Evolutionary conservation across 306 rosid genomes (phyloP), one percentile per base, ranked within the genome.

Genomic region (Dryas drummondii): DNA sequence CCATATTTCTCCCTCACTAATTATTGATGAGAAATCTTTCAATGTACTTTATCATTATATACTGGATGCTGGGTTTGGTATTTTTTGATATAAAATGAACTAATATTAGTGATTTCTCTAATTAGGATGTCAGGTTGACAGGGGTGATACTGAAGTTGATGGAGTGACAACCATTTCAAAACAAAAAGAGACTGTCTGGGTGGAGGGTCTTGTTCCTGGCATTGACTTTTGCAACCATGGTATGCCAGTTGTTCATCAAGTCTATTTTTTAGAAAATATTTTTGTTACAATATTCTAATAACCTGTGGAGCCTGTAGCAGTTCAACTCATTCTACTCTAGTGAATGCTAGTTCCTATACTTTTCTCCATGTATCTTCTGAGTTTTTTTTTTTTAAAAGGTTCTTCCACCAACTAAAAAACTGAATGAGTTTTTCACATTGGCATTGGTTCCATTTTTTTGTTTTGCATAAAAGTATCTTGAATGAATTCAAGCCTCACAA

Each of bases 171-270:
- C 79, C 74, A 75, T 37, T 50, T 68, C 87, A 40, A 51, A 54
- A 3, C 82, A 83, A 78, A 86, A 75, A 72, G 93, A 83, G 75
- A 87, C 85, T 71, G 85, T 94, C 60, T 94, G 96, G 91, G 99
- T 92, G 76, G 97, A 94, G 88, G 99, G 99, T 83, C 97, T 92
- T 88, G 96, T 92, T 70, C 99, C 99, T 53, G 99, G 92, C 69
- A 85, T 94, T 82, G 99, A 94, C 85, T 92, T 94, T 79, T 90
- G 99, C 82, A 94, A 92, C 86, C 99, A 94, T 71, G 97, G 99
- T 94, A 87, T 74, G 72, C 47, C 66, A 71, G 74, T 74, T 42
- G 67, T 26, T 72, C 58, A 63, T 79, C 63, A 58, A 19, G 41
- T 7, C 7, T 42, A 7, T 22, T 10, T 66, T 26, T 19, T 17